Evolutionary conservation across 257 asterid genomes (phyloP).

Genomic region (Haberlea rhodopensis): DNA sequence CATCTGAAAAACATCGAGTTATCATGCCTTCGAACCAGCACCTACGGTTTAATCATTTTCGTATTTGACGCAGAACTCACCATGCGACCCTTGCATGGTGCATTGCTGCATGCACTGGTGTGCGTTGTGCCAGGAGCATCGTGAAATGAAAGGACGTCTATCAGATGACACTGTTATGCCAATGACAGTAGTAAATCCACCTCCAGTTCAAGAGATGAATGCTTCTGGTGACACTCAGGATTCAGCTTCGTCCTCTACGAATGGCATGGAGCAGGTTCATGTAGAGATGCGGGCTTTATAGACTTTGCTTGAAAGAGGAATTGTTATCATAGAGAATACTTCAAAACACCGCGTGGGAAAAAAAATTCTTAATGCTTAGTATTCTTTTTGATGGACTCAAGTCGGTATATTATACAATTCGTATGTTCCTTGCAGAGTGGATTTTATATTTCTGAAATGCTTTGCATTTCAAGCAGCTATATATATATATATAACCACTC

Average conservation of each 20-base stretch:
- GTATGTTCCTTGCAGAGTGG: too few relatives aligned
- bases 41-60: background rate
- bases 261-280: slow-evolving; percentile 47
- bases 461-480: too few relatives aligned
- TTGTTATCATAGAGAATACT: background rate
- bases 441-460: too few relatives aligned
- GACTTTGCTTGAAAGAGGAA: slow-evolving; percentile 6
- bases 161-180: slow-evolving; percentile 61
- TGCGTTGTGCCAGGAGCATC: slow-evolving; percentile 95
- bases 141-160: slow-evolving; percentile 86
- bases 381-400: too few relatives aligned
- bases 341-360: too few relatives aligned
- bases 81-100: slow-evolving; percentile 91
- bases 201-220: slow-evolving; percentile 79
- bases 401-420: too few relatives aligned
- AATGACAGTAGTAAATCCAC: slow-evolving; percentile 87
- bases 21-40: too few relatives aligned
- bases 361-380: too few relatives aligned
- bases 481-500: too few relatives aligned
- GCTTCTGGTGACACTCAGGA: slow-evolving; percentile 31
- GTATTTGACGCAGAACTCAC: slow-evolving; percentile 65
- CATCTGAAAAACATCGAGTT: too few relatives aligned
- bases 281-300: slow-evolving; percentile 79
- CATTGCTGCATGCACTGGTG: slow-evolving; percentile 98
- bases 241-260: slow-evolving; percentile 48